Evolutionary conservation across 2,329 filamentous ascomycete genomes (phyloP).

Genomic region (Monilinia aucupariae): DNA sequence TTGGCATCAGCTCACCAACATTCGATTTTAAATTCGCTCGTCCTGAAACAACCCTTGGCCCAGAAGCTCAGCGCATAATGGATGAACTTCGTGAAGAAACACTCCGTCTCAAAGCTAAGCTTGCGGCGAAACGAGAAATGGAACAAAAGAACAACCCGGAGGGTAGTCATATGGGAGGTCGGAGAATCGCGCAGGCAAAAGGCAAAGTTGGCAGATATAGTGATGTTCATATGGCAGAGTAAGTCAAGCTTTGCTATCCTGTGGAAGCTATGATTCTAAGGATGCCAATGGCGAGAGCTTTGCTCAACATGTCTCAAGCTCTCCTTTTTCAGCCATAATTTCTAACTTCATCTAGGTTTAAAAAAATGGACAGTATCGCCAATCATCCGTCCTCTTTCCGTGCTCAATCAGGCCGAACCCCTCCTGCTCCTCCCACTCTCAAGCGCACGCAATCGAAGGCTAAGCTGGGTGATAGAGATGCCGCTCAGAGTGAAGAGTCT

Average conservation of each 20-base stretch:
- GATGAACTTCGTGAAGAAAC: slow-evolving; percentile 67
- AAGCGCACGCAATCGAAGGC: slow-evolving; percentile 56
- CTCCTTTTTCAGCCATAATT: not conserved
- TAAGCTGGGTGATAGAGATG: slow-evolving; percentile 53
- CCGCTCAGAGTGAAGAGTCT: slow-evolving; percentile 24
- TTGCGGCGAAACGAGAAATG: slow-evolving; percentile 54
- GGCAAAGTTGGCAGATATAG: slow-evolving; percentile 76
- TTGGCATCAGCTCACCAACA: slow-evolving; percentile 47
- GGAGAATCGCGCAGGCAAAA: slow-evolving; percentile 76
- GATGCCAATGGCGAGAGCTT: not conserved
- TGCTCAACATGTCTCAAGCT: not conserved
- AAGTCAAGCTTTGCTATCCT: not conserved
- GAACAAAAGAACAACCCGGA: slow-evolving; percentile 46
- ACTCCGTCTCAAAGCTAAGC: slow-evolving; percentile 61
- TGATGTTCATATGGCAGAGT: slow-evolving; percentile 72
- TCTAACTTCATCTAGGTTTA: slow-evolving; percentile 48
- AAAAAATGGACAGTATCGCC: slow-evolving; percentile 96
- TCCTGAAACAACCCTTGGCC: slow-evolving; percentile 53
- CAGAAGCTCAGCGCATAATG: slow-evolving; percentile 56
- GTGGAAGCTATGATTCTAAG: not conserved
- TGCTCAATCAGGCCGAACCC: slow-evolving; percentile 48
- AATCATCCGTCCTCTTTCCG: slow-evolving; percentile 77
- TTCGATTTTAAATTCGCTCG: slow-evolving; percentile 62
- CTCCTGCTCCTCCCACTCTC: slow-evolving; percentile 43
- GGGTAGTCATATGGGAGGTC: slow-evolving; percentile 41